phyloP scores from a whole-genome alignment of 2,329 filamentous ascomycete species.

The Aspergillus intermedius region DNA sequence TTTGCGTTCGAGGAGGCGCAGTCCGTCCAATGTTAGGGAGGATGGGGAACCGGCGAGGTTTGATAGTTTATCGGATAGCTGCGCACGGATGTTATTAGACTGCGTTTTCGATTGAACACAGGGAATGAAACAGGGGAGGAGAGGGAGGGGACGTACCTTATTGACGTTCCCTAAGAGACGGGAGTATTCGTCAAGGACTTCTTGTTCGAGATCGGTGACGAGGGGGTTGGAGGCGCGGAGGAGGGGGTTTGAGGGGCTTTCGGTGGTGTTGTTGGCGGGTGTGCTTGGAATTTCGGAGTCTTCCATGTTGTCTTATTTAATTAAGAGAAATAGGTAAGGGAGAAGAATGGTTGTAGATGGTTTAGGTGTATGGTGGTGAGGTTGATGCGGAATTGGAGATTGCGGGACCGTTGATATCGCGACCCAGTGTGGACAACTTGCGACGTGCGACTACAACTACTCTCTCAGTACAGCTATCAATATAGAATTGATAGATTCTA shows the following conservation, averaged over 20 bases:
- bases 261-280: conserved; percentile 7
- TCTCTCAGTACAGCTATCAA: too few relatives aligned
- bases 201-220: conserved; percentile 76
- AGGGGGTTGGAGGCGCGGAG: conserved; percentile 31
- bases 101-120: background rate
- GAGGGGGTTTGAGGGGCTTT: conserved; percentile 28
- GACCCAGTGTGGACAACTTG: too few relatives aligned
- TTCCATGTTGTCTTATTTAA: background rate
- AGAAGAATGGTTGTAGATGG: background rate
- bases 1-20: conserved; percentile 86
- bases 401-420: too few relatives aligned
- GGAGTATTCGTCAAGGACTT: conserved; percentile 91
- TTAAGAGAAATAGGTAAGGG: background rate
- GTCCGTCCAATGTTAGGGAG: conserved; percentile 69
- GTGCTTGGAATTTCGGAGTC: conserved; percentile 11
- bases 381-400: background rate
- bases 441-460: too few relatives aligned
- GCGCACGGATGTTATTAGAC: background rate
- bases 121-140: background rate
- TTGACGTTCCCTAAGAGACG: conserved; percentile 84
- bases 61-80: conserved; percentile 42
- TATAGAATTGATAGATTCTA: too few relatives aligned
- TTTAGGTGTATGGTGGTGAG: background rate
- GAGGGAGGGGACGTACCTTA: conserved; percentile 51
- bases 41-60: conserved; percentile 56